Evolutionary conservation across 2,329 filamentous ascomycete genomes (phyloP), one percentile per base, ranked within the genome.

Genomic region (Pestalotiopsis sp.): DNA sequence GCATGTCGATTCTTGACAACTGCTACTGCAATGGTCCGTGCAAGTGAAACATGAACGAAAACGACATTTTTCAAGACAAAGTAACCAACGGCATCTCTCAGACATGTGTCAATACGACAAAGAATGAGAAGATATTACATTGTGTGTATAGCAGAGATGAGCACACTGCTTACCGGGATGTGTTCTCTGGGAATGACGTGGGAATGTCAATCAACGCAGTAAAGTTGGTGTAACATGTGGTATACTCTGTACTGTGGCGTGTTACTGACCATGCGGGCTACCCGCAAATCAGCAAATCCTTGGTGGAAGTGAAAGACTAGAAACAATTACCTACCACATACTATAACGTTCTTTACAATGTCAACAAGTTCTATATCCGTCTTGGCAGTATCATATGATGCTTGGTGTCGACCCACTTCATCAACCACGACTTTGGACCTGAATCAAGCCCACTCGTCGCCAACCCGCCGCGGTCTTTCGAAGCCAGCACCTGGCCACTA

Each of bases 21-120:
- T 11, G 2, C 12, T 45, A 20, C 23, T 2, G 4, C 17, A 39
- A 52, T 27, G 61, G 61, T 5, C 61, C 61, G 61, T 64, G 61
- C 39, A 20, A 39, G 61, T 64, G 61, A 64, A 39, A 64, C 61
- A 64, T 14, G 5, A 11, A 45, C 36, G 61, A 31, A 64, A 64
- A 49, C 39, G 39, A 25, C 61, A 25, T 39, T 62, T 36, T 41
- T 7, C n/a, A 36, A 27, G 23, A 64, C 61, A 64, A 64, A 64
- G 61, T 14, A 64, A 13, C 39, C 5, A 62, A 25, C 57, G 45
- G 45, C 45, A 52, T n/a, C 45, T 52, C 45, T 23, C 45, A 20
- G 4, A 52, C 45, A n/a, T 52, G 17, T 52, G 6, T 20, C 5
- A 52, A 9, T 4, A 3, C 7, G 20, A 52, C n/a, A 52, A 52